phyloP scores from a whole-genome alignment of 371 early-diverging fungal genomes.

The Actinomucor elegans region DNA sequence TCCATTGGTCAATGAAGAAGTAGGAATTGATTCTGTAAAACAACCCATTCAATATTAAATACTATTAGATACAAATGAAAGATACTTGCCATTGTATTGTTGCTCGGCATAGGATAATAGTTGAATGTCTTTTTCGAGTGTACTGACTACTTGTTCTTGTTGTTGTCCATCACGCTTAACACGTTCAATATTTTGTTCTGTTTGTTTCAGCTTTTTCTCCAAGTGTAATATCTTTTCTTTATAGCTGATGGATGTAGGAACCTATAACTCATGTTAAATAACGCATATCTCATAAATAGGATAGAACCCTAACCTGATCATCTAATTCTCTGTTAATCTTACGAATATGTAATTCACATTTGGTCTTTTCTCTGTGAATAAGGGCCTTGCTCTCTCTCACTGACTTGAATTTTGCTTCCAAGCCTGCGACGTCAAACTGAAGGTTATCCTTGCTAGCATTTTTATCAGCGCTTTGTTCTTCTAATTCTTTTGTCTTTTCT shows the following conservation, averaged over 20 bases:
- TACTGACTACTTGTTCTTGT: slow-evolving; percentile 39
- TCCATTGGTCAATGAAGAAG: slow-evolving; percentile 7
- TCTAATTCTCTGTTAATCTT: slow-evolving; percentile 64
- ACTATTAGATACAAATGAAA: background rate
- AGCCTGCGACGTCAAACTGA: slow-evolving; percentile 27
- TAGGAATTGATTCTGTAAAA: slow-evolving; percentile 7
- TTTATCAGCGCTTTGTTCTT: slow-evolving; percentile 34
- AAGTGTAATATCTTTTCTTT: slow-evolving; percentile 74
- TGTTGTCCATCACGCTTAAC: slow-evolving; percentile 58
- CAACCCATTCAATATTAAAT: background rate
- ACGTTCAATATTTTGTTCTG: slow-evolving; percentile 50
- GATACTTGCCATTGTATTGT: slow-evolving; percentile 6
- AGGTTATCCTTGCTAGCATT: slow-evolving; percentile 35
- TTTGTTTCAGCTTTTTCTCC: slow-evolving; percentile 65
- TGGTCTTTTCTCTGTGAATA: slow-evolving; percentile 72
- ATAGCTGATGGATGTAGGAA: slow-evolving; percentile 60
- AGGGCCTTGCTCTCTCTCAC: slow-evolving; percentile 74
- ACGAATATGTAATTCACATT: slow-evolving; percentile 70
- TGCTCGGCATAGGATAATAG: slow-evolving; percentile 7
- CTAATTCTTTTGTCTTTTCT: slow-evolving; percentile 52
- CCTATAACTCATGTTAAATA: slow-evolving; percentile 24
- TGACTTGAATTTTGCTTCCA: slow-evolving; percentile 59
- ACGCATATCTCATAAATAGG: background rate
- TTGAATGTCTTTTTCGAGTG: slow-evolving; percentile 26
- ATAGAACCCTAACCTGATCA: slow-evolving; percentile 43